Evolutionary conservation across 2,329 filamentous ascomycete genomes (phyloP), one percentile per base, ranked within the genome.

Genomic region (Pseudogymnoascus sp.): DNA sequence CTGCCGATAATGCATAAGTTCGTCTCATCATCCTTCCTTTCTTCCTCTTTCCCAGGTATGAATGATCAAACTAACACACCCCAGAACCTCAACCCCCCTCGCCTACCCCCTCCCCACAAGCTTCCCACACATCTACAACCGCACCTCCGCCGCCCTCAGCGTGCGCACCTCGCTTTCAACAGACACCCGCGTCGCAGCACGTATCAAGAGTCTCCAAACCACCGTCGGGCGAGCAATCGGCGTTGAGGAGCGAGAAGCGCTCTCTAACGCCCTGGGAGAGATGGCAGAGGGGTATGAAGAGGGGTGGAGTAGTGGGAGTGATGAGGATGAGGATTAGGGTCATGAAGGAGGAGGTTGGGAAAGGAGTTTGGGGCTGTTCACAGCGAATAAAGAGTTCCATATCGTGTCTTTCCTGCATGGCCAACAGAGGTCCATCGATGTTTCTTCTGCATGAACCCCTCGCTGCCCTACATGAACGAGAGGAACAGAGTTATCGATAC

Each of bases 211-310:
- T 1, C 76, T 96, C 28, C 85, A 89, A 68, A 77, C 81, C 21
- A 80, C 89, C 11, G 86, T 89, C 11, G 77, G 83, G 14, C 83
- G 87, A 66, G 81, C 84, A 10, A 80, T 93, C 14, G 79, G 81
- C 0, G 70, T 93, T 2, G 91, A 96, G 65, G 93, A 97, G 71
- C 83, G 93, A 44, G 95, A 99, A 75, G 80, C 81, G 2, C 79
- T 97, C n/a, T 84, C 86, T 53, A 95, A 96, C 71, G 87, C 89
- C 11, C 79, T 99, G 40, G 86, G 89, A 23, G 88, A 90, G 65
- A 87, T 97, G 70, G 88, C 89, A 1, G 93, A 96, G 71, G 90
- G 90, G 65, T 97, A 97, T 73, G 87, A 91, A 69, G 90, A 95
- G 66, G 91, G 91, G 1, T 96, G 91, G 90, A 87, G 86, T 11